These are phyloP conservation scores for Chytriomyces hyalinus DNA, from an alignment of 192 early-diverging fungal genomes.

Conservation along the genomic window DNA sequence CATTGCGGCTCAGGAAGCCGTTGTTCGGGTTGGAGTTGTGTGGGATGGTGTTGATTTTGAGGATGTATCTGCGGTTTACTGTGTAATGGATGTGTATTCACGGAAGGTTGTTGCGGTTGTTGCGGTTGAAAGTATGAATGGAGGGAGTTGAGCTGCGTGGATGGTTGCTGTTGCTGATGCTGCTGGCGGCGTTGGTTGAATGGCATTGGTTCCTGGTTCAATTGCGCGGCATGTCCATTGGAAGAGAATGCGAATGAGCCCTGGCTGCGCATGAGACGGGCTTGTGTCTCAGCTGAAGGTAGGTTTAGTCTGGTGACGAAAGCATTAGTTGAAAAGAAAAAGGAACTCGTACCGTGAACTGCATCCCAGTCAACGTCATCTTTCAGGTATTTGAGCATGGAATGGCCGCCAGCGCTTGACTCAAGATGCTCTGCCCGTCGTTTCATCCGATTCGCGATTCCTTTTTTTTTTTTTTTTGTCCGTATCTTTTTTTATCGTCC, in stretches of 20 bases:
- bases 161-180: constrained; percentile 2
- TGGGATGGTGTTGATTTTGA: neutral
- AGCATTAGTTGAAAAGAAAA: neutral
- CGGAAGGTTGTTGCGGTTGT: neutral
- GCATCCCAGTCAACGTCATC: constrained; percentile 28
- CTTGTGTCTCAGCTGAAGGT: constrained; percentile 18
- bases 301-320: neutral
- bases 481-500: too few relatives aligned
- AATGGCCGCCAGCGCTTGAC: neutral
- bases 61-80: neutral
- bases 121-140: neutral
- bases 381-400: constrained; percentile 25
- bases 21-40: neutral
- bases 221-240: too few relatives aligned
- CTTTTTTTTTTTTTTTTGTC: too few relatives aligned
- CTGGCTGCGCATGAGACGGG: constrained; percentile 18
- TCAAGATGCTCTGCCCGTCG: neutral
- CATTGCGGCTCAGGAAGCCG: neutral
- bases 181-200: neutral
- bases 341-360: neutral
- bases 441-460: neutral
- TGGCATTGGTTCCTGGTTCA: neutral
- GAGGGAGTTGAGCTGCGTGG: neutral
- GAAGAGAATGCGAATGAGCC: neutral
- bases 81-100: neutral